Percentiles rank a stretch among this genome's conserved stretches.
These are phyloP conservation scores for Alternaria sp. DNA, from an alignment of 2,329 filamentous ascomycete species.

Conservation along the genomic window DNA sequence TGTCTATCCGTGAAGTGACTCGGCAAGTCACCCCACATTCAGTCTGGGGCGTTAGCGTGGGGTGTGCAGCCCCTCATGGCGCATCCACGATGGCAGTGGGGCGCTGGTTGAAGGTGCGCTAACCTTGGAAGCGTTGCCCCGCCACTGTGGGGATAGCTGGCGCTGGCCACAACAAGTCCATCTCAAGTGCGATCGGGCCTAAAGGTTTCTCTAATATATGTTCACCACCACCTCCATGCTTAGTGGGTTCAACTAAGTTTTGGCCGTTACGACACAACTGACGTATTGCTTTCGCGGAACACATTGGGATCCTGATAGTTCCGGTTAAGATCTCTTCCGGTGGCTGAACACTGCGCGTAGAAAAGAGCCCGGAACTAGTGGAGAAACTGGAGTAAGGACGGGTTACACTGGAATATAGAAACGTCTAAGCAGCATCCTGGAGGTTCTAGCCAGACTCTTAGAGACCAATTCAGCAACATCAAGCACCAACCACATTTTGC, in stretches of 20 bases:
- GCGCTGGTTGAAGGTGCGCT: slow-evolving; percentile 7
- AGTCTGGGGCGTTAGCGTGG: slow-evolving; percentile 30
- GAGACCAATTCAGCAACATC: not conserved
- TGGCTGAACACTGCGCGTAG: slow-evolving; percentile 6
- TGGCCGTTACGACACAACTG: not conserved
- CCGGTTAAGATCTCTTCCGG: slow-evolving; percentile 20
- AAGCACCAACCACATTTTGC: not conserved
- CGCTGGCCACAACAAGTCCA: slow-evolving; percentile 7
- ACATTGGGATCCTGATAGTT: not conserved
- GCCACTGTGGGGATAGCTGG: slow-evolving; percentile 11
- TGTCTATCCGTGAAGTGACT: not conserved
- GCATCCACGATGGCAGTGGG: slow-evolving; percentile 15
- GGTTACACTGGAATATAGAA: not conserved
- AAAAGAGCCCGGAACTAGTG: slow-evolving; percentile 9
- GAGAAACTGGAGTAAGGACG: slow-evolving; percentile 7
- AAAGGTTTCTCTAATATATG: not conserved
- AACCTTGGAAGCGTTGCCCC: slow-evolving; percentile 7
- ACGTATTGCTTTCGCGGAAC: not conserved
- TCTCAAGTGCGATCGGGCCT: not conserved
- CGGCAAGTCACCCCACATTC: slow-evolving; percentile 28
- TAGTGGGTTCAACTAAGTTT: not conserved
- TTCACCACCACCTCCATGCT: not conserved
- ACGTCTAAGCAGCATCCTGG: not conserved
- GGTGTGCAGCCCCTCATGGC: slow-evolving; percentile 28
- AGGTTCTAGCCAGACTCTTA: not conserved